Evolutionary conservation across 768 basidiomycete genomes (phyloP).

Genomic region (Chalciporus sphaerocephalus): DNA sequence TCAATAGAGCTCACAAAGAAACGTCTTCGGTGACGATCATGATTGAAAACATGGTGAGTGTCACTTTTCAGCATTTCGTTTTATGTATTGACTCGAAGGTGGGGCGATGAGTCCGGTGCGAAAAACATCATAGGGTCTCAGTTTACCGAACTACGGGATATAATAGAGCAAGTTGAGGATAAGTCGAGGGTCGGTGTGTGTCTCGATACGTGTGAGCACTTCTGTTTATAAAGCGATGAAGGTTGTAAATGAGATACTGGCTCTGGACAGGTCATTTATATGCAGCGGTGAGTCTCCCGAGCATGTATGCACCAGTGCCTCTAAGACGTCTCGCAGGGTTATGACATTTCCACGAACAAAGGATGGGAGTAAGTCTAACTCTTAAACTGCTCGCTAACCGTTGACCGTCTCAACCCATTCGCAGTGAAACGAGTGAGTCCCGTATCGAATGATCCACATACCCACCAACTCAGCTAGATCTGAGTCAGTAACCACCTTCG

Average conservation of each 20-base stretch:
- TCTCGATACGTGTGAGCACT: slow-evolving; percentile 72
- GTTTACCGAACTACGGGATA: slow-evolving; percentile 62
- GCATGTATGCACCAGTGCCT: slow-evolving; percentile 35
- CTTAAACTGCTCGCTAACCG: not conserved
- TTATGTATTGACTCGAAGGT: not conserved
- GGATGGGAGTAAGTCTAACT: slow-evolving; percentile 58
- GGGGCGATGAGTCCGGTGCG: slow-evolving; percentile 58
- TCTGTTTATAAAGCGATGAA: not conserved
- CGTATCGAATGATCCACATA: not conserved
- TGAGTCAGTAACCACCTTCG: slow-evolving; percentile 57
- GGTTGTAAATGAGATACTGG: too few species aligned
- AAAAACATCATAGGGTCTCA: slow-evolving; percentile 74
- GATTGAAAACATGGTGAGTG: slow-evolving; percentile 78
- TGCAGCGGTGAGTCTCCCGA: slow-evolving; percentile 57
- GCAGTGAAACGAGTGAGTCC: slow-evolving; percentile 26
- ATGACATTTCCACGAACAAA: slow-evolving; percentile 70
- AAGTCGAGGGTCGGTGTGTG: slow-evolving; percentile 78
- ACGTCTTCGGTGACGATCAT: slow-evolving; percentile 59
- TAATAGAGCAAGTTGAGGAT: slow-evolving; percentile 67
- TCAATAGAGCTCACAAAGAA: slow-evolving; percentile 68
- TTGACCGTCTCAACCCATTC: not conserved
- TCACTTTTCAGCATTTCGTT: not conserved
- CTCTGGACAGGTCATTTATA: slow-evolving; percentile 70
- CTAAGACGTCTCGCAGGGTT: slow-evolving; percentile 47
- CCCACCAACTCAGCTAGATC: not conserved